Base-by-base conservation (phyloP, 345 rosid species). In the Rhodamnia argentea region DNA sequence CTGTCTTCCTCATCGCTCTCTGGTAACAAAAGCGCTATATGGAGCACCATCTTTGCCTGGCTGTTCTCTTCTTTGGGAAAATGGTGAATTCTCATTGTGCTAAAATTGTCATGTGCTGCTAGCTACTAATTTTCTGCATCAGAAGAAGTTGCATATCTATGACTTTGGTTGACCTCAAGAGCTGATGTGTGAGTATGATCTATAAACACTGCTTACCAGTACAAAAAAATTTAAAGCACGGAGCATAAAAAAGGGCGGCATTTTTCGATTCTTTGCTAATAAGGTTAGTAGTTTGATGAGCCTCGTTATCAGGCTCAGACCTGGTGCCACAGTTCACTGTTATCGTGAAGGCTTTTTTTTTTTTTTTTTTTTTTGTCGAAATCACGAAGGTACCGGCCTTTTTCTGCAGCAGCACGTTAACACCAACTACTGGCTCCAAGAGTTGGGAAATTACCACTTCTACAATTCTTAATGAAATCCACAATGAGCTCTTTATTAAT, bases 141-240 rank as follows among this genome's bases (percentile, higher is more conserved):
- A 90, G 92, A 90, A 90, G 94, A 86, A 89, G 93, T 74, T 90
- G 92, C 88, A 87, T 88, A 98, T 94, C 85, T 96, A 97, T 83
- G 98, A 93, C 90, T 97, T 97, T 88, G 97, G 96, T 84, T 96
- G 96, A 75, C 89, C 98, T 24, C 96, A 91, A 40, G 99, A 95
- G 87, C 87, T 97, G 88, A 91, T 90, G 90, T 92, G 98, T 94
- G 88, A 97, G 98, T 93, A 55, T 26, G 60, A 52, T 64, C 57
- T 85, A 32, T 2, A 51, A 59, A 23, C 40, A 18, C 55, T 60
- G 22, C 22, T 29, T 3, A 62, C 22, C 40, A 14, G 11, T 40
- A 62, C 75, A 7, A 2, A 62, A 27, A 62, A 62, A 14, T 27
- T 27, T 27, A 20, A 62, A 62, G 75, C 11, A 13, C 75, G 6